These are phyloP conservation scores for Meyerozyma athensensis DNA, from an alignment of 1,139 yeast species.

Conservation along the genomic window DNA sequence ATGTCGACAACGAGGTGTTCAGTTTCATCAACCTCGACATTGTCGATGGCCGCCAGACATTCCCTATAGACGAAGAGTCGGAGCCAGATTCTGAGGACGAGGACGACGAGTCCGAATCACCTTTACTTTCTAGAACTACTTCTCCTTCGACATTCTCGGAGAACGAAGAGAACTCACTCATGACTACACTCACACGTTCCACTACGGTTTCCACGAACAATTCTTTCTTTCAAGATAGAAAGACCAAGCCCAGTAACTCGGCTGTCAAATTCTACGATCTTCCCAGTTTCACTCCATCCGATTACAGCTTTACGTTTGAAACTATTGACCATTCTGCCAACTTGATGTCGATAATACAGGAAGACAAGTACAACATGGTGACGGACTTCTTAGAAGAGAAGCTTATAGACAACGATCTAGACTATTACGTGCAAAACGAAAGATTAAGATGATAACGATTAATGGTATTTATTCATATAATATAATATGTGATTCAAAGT, in stretches of 20 bases:
- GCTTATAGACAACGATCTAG: constrained; percentile 32
- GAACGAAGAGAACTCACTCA: constrained; percentile 28
- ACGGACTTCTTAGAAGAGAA: constrained; percentile 41
- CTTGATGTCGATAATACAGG: constrained; percentile 23
- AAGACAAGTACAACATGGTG: constrained; percentile 38
- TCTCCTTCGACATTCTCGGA: constrained; percentile 31
- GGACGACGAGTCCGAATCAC: constrained; percentile 25
- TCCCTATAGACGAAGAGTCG: constrained; percentile 6
- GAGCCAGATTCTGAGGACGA: constrained; percentile 25
- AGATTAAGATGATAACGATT: neutral
- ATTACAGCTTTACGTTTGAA: constrained; percentile 18
- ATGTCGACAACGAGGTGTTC: constrained; percentile 15
- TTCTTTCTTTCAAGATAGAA: constrained; percentile 9
- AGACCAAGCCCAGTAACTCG: constrained; percentile 4
- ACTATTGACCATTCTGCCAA: constrained; percentile 13
- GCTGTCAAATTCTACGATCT: constrained; percentile 23
- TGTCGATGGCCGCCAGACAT: constrained; percentile 10
- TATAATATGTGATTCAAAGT: neutral
- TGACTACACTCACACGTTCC: constrained; percentile 40
- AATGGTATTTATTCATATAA: neutral
- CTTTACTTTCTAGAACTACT: constrained; percentile 36
- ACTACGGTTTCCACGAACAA: constrained; percentile 39
- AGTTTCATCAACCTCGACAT: constrained; percentile 17
- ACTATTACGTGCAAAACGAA: constrained; percentile 22
- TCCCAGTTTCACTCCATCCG: constrained; percentile 21